Conservation (phyloP, 1,139 yeast species). For the Spathaspora sp. region DNA sequence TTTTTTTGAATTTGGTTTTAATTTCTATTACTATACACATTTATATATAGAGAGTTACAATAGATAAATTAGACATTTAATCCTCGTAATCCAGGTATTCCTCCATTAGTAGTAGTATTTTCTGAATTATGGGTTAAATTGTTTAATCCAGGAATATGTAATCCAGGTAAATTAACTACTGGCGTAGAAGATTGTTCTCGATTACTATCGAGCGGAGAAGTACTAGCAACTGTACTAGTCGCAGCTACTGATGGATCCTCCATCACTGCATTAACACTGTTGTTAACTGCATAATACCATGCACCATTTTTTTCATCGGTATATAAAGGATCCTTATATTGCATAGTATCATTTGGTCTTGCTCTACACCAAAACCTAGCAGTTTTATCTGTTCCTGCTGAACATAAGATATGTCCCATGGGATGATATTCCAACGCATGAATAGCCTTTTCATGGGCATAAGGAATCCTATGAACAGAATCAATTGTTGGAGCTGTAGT, state of each 20-base stretch:
- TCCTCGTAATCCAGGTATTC: constrained; percentile 22
- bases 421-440: constrained; percentile 93
- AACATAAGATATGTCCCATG: constrained; percentile 83
- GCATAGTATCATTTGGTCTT: constrained; percentile 83
- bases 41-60: background rate
- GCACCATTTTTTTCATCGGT: constrained; percentile 71
- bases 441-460: constrained; percentile 92
- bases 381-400: constrained; percentile 92
- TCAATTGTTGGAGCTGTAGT: constrained; percentile 30
- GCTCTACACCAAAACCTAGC: constrained; percentile 96
- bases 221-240: background rate
- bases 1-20: background rate
- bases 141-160: constrained; percentile 13
- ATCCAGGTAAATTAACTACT: constrained; percentile 4
- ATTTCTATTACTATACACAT: background rate
- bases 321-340: constrained; percentile 74
- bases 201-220: background rate
- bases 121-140: constrained; percentile 11
- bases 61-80: constrained; percentile 7
- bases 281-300: constrained; percentile 71
- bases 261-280: constrained; percentile 59
- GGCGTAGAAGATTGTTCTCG: constrained; percentile 4
- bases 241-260: constrained; percentile 25
- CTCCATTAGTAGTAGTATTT: constrained; percentile 7
- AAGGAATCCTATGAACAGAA: constrained; percentile 70